Percentiles rank a stretch among this genome's conserved stretches.
Conservation (phyloP, 805 yeast genomes). For the Saccharomycopsis fibuligera region DNA sequence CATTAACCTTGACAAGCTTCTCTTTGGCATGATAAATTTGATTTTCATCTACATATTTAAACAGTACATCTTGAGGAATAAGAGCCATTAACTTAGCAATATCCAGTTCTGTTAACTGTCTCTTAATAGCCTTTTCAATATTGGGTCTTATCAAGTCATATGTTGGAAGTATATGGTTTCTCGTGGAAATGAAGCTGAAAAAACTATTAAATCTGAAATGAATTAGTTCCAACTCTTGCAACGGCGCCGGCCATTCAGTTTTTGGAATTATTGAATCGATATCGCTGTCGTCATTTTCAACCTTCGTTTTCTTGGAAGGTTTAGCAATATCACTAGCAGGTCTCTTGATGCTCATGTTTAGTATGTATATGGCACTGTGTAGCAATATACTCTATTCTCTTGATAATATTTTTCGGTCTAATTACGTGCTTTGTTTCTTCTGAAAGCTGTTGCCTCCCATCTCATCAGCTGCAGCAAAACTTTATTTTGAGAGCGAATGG, state of each 20-base stretch:
- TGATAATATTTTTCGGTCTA: no score
- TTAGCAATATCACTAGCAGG: no score
- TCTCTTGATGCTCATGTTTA: no score
- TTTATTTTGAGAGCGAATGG: no score
- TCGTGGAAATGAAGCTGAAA: constrained; percentile 53
- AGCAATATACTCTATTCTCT: no score
- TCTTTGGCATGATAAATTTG: constrained; percentile 39
- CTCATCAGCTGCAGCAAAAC: no score
- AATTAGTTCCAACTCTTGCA: constrained; percentile 38
- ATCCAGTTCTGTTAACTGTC: constrained; percentile 44
- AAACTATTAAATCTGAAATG: constrained; percentile 53
- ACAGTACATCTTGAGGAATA: constrained; percentile 62
- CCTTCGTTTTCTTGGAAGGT: no score
- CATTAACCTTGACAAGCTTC: constrained; percentile 27
- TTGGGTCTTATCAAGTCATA: constrained; percentile 47
- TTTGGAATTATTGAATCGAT: constrained; percentile 2
- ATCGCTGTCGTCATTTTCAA: no score
- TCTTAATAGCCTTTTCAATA: constrained; percentile 42
- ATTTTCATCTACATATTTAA: constrained; percentile 75
- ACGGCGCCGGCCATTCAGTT: constrained; percentile 26
- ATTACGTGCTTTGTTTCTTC: no score
- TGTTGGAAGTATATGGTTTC: constrained; percentile 55
- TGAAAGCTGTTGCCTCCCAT: no score
- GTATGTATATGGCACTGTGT: no score
- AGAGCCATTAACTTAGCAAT: constrained; percentile 56